These are phyloP conservation scores for Trifolium pratense DNA, from an alignment of 306 rosid species.

Conservation along the genomic window DNA sequence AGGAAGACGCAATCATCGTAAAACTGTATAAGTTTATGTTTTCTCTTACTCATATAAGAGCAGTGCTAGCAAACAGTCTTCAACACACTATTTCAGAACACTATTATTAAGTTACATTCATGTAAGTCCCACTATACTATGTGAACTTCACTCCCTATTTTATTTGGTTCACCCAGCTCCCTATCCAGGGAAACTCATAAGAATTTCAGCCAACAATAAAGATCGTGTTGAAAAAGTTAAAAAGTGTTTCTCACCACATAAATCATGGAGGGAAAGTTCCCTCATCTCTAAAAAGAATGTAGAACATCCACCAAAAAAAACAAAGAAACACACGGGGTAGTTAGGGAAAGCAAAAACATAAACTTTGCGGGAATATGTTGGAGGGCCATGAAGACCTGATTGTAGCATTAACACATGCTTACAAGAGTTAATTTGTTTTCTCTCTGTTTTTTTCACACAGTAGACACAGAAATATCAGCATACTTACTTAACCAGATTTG, in stretches of 20 bases:
- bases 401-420: slow-evolving; percentile 4
- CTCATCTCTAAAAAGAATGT: neutral
- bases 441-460: neutral
- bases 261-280: slow-evolving; percentile 7
- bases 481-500: slow-evolving; percentile 13
- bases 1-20: slow-evolving; percentile 1
- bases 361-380: slow-evolving; percentile 10
- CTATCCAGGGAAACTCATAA: neutral
- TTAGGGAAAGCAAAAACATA: slow-evolving; percentile 17
- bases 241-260: neutral
- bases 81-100: neutral
- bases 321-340: neutral
- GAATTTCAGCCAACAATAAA: neutral
- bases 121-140: neutral
- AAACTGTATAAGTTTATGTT: neutral
- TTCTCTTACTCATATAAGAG: neutral
- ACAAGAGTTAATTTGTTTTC: neutral
- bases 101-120: neutral
- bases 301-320: no score
- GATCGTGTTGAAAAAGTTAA: neutral
- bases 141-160: neutral
- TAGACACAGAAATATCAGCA: neutral
- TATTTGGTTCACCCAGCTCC: neutral
- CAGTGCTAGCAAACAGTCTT: neutral
- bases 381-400: slow-evolving; percentile 18